Percentiles rank a stretch among this genome's conserved stretches.
These are phyloP conservation scores for Xylaria acuta DNA, from an alignment of 495 filamentous ascomycete species.

Conservation along the genomic window DNA sequence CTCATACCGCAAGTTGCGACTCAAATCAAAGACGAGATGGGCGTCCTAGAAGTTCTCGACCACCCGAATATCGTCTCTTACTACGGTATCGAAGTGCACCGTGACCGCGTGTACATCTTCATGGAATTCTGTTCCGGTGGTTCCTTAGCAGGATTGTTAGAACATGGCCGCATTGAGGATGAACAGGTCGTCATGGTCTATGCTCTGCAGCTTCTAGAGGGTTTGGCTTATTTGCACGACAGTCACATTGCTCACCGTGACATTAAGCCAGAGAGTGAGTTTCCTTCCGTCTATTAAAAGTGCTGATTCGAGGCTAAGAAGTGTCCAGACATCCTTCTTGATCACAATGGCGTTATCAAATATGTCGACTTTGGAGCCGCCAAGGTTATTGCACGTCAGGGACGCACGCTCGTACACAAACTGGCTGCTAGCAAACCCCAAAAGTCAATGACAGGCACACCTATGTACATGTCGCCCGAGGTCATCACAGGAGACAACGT, in stretches of 20 bases:
- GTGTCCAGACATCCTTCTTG: conserved; percentile 82
- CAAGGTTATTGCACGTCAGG: conserved; percentile 94
- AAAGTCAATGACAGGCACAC: conserved; percentile 94
- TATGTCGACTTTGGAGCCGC: conserved; percentile 99
- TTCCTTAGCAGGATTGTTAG: conserved; percentile 85
- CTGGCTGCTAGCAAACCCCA: conserved; percentile 70
- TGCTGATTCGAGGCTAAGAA: conserved; percentile 19
- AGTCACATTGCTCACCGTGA: conserved; percentile 90
- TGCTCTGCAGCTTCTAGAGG: conserved; percentile 92
- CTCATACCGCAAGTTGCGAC: conserved; percentile 90
- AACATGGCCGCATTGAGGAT: conserved; percentile 96
- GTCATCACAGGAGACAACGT: conserved; percentile 86
- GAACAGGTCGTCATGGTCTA: conserved; percentile 99
- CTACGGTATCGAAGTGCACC: conserved; percentile 96
- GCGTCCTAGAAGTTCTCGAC: conserved; percentile 89
- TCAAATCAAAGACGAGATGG: conserved; percentile 97
- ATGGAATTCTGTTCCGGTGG: conserved; percentile 99
- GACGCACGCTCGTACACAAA: conserved; percentile 78
- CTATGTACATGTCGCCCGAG: conserved; percentile 99
- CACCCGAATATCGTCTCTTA: conserved; percentile 98
- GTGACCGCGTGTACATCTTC: conserved; percentile 98
- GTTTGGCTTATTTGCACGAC: conserved; percentile 93
- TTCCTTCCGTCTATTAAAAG: conserved; percentile 9
- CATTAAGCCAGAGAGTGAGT: conserved; percentile 96
- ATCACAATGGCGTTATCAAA: conserved; percentile 98